These are phyloP conservation scores for Dissophora ornata DNA, from an alignment of 192 early-diverging fungal genomes.

Conservation along the genomic window DNA sequence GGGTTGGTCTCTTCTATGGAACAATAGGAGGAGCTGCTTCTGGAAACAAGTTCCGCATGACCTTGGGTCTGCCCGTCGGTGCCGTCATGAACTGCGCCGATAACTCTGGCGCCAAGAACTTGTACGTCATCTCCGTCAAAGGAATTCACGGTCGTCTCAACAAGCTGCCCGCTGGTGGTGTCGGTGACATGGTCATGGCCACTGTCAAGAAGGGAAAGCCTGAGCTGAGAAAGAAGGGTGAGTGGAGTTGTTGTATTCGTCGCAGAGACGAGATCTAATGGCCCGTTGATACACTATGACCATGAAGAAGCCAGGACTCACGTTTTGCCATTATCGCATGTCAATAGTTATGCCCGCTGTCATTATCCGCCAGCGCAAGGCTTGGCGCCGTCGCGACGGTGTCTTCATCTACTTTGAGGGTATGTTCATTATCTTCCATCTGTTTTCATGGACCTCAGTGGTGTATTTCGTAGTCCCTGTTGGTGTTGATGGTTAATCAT, in stretches of 20 bases:
- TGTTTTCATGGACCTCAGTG: too few species aligned
- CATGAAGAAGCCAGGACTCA: too few species aligned
- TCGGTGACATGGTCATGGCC: constrained; percentile 99
- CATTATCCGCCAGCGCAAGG: constrained; percentile 98
- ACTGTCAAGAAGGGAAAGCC: constrained; percentile 99
- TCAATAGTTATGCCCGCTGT: constrained; percentile 97
- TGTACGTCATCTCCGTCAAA: constrained; percentile 98
- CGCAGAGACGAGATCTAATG: too few species aligned
- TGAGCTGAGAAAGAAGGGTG: constrained; percentile 99
- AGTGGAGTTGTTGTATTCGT: constrained; percentile 42
- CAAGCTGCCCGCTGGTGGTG: constrained; percentile 97
- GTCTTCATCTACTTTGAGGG: constrained; percentile 99
- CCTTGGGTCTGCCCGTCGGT: constrained; percentile 91
- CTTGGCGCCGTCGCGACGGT: constrained; percentile 99
- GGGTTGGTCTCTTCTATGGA: too few species aligned
- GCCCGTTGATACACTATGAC: too few species aligned
- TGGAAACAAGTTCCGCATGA: constrained; percentile 99
- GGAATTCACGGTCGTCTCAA: constrained; percentile 96
- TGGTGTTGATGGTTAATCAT: too few species aligned
- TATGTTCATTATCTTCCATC: constrained; percentile 29
- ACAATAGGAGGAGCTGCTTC: constrained; percentile 70
- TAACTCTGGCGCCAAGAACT: constrained; percentile 99
- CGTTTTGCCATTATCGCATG: too few species aligned
- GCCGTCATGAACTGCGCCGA: constrained; percentile 99
- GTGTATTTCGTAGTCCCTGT: too few species aligned